Evolutionary conservation across 2,329 filamentous ascomycete genomes (phyloP).

Genomic region (Trichoderma guizhouense): DNA sequence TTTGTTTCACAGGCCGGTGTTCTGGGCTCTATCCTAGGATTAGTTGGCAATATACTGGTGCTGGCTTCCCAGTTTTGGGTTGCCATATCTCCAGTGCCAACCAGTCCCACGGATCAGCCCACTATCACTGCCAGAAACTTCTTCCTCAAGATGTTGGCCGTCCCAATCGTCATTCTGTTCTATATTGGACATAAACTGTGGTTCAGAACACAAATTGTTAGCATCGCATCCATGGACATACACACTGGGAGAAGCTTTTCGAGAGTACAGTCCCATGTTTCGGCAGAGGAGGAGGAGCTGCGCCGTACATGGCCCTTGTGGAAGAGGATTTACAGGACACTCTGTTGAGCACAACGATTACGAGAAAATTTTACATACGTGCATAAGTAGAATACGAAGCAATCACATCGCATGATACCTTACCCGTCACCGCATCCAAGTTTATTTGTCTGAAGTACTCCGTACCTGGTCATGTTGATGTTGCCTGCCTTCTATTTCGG

Average conservation of each 20-base stretch:
- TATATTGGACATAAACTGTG: neutral
- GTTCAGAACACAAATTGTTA: neutral
- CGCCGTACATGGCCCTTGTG: constrained; percentile 7
- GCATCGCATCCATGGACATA: neutral
- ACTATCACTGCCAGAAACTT: neutral
- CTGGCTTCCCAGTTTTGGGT: constrained; percentile 4
- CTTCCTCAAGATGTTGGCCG: neutral
- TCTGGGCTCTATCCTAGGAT: neutral
- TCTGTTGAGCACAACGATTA: neutral
- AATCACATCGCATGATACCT: neutral
- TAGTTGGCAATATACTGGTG: neutral
- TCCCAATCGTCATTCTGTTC: constrained; percentile 3
- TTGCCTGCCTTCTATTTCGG: neutral
- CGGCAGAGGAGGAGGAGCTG: neutral
- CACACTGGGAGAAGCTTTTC: neutral
- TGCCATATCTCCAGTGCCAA: neutral
- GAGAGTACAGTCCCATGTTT: neutral
- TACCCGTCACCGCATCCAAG: neutral
- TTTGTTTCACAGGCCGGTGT: neutral
- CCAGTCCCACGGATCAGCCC: neutral
- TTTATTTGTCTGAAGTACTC: neutral
- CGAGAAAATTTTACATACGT: neutral
- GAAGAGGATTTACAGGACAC: constrained; percentile 1
- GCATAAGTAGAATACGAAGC: neutral
- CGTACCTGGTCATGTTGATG: neutral